Conservation (phyloP, 108 stramenopile genomes). For the Licmophora abbreviata region DNA sequence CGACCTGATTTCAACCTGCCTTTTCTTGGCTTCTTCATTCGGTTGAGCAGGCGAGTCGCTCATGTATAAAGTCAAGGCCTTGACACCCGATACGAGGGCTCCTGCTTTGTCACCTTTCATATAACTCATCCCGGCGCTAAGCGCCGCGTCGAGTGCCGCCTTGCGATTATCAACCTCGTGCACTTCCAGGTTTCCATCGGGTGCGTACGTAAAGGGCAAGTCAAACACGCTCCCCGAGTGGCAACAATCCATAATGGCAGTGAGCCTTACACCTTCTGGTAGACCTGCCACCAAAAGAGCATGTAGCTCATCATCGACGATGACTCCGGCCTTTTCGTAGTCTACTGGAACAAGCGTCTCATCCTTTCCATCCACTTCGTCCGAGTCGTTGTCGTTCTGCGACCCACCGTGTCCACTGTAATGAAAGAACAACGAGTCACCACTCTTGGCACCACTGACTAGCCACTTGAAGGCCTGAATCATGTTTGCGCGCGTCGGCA, state of each 20-base stretch:
- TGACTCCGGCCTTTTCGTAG: slow-evolving; percentile 42
- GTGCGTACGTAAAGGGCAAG: slow-evolving; percentile 28
- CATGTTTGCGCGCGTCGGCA: slow-evolving; percentile 56
- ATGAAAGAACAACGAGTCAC: slow-evolving; percentile 58
- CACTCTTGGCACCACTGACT: slow-evolving; percentile 27
- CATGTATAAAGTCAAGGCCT: slow-evolving; percentile 6
- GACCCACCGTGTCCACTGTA: slow-evolving; percentile 71
- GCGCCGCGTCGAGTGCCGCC: slow-evolving; percentile 13
- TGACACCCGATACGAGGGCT: slow-evolving; percentile 14
- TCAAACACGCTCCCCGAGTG: slow-evolving; percentile 46
- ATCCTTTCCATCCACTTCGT: slow-evolving; percentile 47
- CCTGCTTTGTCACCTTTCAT: slow-evolving; percentile 29
- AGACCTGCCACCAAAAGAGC: slow-evolving; percentile 37
- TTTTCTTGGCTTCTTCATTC: not conserved
- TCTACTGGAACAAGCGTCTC: slow-evolving; percentile 63
- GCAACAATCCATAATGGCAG: slow-evolving; percentile 68
- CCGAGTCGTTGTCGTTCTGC: slow-evolving; percentile 42
- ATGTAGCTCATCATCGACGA: slow-evolving; percentile 44
- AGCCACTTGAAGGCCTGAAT: slow-evolving; percentile 43
- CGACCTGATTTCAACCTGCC: slow-evolving; percentile 10
- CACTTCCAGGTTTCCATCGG: slow-evolving; percentile 27
- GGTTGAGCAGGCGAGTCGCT: no score
- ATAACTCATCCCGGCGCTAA: slow-evolving; percentile 25
- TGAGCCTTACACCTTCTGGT: slow-evolving; percentile 40
- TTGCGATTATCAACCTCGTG: slow-evolving; percentile 22